These are phyloP conservation scores for Aspergillus carbonarius DNA, from an alignment of 2,329 filamentous ascomycete genomes.

Conservation along the genomic window DNA sequence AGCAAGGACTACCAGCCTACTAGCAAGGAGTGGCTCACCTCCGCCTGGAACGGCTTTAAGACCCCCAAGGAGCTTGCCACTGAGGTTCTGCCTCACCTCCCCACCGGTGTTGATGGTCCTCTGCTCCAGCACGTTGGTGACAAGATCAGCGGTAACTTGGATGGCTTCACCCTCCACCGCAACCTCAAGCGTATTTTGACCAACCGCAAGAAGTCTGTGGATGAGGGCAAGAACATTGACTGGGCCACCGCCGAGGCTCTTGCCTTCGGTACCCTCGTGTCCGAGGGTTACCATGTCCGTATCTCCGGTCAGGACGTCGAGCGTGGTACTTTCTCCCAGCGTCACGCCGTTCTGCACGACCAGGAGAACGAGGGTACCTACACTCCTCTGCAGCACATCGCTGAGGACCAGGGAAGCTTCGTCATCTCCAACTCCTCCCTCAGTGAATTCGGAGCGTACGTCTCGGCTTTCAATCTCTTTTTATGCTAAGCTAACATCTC, in stretches of 20 bases:
- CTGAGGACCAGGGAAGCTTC: constrained; percentile 90
- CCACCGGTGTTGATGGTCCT: constrained; percentile 73
- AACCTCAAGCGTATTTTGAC: constrained; percentile 95
- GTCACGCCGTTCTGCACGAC: constrained; percentile 95
- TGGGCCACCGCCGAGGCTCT: constrained; percentile 97
- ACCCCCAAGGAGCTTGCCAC: constrained; percentile 95
- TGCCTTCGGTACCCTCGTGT: constrained; percentile 86
- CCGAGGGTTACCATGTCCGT: constrained; percentile 94
- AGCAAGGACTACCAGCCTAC: constrained; percentile 97
- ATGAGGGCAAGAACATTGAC: constrained; percentile 92
- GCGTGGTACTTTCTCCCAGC: constrained; percentile 98
- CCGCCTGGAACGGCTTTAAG: constrained; percentile 99
- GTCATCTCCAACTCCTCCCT: constrained; percentile 95
- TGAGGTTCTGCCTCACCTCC: constrained; percentile 87
- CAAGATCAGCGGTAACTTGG: constrained; percentile 73
- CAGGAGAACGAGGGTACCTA: constrained; percentile 92
- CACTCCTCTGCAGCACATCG: constrained; percentile 85
- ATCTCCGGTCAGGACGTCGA: constrained; percentile 98
- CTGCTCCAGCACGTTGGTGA: constrained; percentile 79
- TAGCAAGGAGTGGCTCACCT: constrained; percentile 97
- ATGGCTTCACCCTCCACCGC: constrained; percentile 84
- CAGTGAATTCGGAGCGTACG: constrained; percentile 66
- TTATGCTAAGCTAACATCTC: constrained; percentile 48
- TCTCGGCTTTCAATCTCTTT: constrained; percentile 3
- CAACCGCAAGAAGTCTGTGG: constrained; percentile 86